phyloP scores from a whole-genome alignment of 345 rosid species.

The Murraya koenigii region DNA sequence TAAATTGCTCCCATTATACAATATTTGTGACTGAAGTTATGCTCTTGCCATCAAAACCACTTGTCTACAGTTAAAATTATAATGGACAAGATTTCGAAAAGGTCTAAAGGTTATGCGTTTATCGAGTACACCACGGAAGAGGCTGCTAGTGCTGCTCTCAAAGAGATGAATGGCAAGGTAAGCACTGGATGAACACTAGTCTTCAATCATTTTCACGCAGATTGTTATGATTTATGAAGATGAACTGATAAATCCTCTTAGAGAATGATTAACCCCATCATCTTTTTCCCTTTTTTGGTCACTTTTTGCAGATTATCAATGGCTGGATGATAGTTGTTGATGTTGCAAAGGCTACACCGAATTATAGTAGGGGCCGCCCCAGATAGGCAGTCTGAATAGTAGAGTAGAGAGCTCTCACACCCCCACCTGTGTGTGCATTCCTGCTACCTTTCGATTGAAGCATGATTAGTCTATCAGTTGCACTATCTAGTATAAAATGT shows the following conservation, averaged over 20 bases:
- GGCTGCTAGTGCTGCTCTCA: constrained; percentile 81
- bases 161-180: constrained; percentile 98
- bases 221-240: neutral
- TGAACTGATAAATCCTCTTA: neutral
- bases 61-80: constrained; percentile 67
- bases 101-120: constrained; percentile 94
- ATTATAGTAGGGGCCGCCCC: constrained; percentile 34
- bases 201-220: neutral
- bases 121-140: constrained; percentile 88
- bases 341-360: constrained; percentile 72
- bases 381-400: constrained; percentile 15
- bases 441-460: neutral
- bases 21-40: neutral
- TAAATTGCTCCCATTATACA: neutral
- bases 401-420: neutral
- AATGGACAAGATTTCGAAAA: constrained; percentile 96
- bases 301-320: constrained; percentile 69
- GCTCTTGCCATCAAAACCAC: neutral
- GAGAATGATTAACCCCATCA: constrained; percentile 14
- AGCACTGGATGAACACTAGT: neutral
- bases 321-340: constrained; percentile 99
- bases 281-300: neutral
- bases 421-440: neutral
- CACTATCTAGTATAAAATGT: neutral
- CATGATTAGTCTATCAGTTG: neutral